phyloP scores from a whole-genome alignment of 192 early-diverging fungal species.

The Pecoramyces ruminantium region DNA sequence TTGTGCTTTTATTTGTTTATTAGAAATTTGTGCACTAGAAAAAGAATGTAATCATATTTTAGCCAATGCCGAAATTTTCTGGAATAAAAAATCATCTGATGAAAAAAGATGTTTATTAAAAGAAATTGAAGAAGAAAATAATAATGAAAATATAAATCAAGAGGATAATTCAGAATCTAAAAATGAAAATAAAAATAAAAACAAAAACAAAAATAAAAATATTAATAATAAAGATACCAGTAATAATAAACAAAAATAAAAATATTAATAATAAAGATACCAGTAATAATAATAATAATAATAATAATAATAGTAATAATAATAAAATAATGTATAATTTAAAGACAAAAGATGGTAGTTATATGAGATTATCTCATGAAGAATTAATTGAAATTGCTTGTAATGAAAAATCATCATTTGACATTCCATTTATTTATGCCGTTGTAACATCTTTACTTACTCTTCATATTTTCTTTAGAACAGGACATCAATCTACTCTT shows the following conservation, averaged over 20 bases:
- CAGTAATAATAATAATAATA: too few relatives aligned
- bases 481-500: constrained; percentile 81
- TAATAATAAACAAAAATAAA: too few relatives aligned
- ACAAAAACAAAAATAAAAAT: too few relatives aligned
- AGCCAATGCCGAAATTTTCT: neutral
- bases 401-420: neutral
- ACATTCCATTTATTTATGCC: neutral
- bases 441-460: constrained; percentile 17
- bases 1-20: neutral
- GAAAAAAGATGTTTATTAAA: neutral
- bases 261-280: too few relatives aligned
- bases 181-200: too few relatives aligned
- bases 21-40: neutral
- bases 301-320: neutral
- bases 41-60: neutral
- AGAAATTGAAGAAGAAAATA: neutral
- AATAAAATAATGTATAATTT: neutral
- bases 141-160: too few relatives aligned
- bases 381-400: neutral
- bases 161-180: too few relatives aligned
- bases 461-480: constrained; percentile 62
- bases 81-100: neutral
- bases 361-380: neutral
- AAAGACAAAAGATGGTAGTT: neutral
- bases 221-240: too few relatives aligned